Base-by-base conservation (phyloP, 108 stramenopile genomes). In the Conticribra weissflogii region DNA sequence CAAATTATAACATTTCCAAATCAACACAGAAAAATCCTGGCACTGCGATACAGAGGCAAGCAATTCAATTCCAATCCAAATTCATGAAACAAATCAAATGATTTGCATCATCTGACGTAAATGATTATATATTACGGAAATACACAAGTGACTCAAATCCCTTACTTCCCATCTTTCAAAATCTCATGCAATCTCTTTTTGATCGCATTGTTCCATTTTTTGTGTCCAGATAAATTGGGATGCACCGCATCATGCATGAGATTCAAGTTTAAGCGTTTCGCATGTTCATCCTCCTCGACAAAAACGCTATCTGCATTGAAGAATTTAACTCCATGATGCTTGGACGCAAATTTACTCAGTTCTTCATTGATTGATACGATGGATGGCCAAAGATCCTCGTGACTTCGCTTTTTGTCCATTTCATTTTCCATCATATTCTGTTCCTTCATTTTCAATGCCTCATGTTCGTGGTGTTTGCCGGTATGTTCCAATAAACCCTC, bases 271-370 rank as follows among this genome's bases (percentile, higher is more conserved):
- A 78, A 51, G 25, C 56, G 66, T 55, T 70, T 78, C 32, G 52
- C 68, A 65, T 68, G 67, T 33, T 78, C 67, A 23, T 68, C 61
- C 33, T 79, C 78, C 3, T 81, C 82, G 3, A 85, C 75, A 81
- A 91, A 94, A 17, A 91, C 78, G n/a, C 65, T 23, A 15, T 89
- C 85, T 0, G 87, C 79, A 71, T 91, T 85, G 68, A 91, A 94
- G 61, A 91, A 94, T 33, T 61, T 77, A 23, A 94, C 81, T 3
- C 60, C 48, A 28, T 66, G 50, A 21, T 84, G 71, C 57, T 79
- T 76, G 14, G 77, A 65, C 16, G 78, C 73, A 74, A 94, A 94
- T 46, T 85, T 81, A 15, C 66, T 45, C 31, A 94, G 66, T 51
- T 88, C 72, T 4, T 66, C 62, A 66, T 94, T 94, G 23, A 94